Conservation (phyloP, 75 land plant species). For the Pseudotsuga menziesii region DNA sequence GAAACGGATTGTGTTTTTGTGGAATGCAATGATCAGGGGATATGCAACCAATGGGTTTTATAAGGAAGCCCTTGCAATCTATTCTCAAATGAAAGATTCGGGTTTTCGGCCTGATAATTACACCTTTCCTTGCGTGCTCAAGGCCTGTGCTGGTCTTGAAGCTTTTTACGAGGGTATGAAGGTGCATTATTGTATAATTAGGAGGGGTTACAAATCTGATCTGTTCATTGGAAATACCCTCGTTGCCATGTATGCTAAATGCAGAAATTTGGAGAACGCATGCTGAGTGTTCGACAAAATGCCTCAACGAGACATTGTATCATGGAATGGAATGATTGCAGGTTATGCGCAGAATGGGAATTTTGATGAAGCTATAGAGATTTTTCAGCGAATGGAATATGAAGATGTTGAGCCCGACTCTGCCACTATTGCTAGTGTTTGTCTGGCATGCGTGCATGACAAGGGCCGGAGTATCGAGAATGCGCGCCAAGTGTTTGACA, state of each 20-base stretch:
- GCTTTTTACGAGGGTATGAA: slow-evolving; percentile 4
- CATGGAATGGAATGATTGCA: slow-evolving; percentile 20
- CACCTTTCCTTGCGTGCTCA: slow-evolving; percentile 3
- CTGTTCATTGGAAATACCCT: slow-evolving; percentile 11
- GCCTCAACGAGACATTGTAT: slow-evolving; percentile 10
- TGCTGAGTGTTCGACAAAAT: slow-evolving; percentile 14
- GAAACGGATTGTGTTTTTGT: neutral
- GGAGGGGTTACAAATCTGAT: slow-evolving; percentile 3
- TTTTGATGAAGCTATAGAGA: slow-evolving; percentile 3
- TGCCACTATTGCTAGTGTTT: neutral
- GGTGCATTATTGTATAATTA: slow-evolving; percentile 12
- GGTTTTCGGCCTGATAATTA: slow-evolving; percentile 5
- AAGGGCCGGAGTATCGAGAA: slow-evolving; percentile 9
- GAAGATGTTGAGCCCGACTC: neutral
- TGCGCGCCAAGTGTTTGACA: slow-evolving; percentile 14
- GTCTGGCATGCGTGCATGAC: slow-evolving; percentile 4
- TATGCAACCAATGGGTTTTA: slow-evolving; percentile 8
- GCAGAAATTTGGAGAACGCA: slow-evolving; percentile 12
- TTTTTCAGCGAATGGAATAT: slow-evolving; percentile 4
- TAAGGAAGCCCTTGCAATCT: slow-evolving; percentile 1
- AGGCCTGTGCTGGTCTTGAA: slow-evolving; percentile 12
- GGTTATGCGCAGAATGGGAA: slow-evolving; percentile 14
- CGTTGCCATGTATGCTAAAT: slow-evolving; percentile 21
- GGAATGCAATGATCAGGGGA: slow-evolving; percentile 9
- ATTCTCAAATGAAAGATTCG: neutral